Evolutionary conservation across 179 eudicot species (phyloP).

Genomic region (Beta lomatogona): DNA sequence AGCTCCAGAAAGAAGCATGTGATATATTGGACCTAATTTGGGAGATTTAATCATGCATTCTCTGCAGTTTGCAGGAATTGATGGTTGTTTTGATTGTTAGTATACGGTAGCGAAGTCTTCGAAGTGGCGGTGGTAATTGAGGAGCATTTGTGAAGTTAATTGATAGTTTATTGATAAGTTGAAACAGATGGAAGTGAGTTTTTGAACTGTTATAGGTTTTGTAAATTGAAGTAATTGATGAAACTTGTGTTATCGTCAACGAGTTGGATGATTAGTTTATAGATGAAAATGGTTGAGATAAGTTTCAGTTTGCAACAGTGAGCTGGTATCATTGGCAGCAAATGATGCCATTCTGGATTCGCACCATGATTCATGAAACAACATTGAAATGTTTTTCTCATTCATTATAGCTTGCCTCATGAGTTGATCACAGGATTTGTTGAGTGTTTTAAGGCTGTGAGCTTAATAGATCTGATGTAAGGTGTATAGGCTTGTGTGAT

Average conservation of each 20-base stretch:
- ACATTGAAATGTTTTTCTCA: not conserved
- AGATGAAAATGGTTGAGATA: not conserved
- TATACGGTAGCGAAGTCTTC: not conserved
- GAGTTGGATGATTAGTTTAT: not conserved
- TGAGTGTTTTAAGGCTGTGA: not conserved
- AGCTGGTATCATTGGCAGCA: not conserved
- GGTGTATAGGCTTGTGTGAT: not conserved
- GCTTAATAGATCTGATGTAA: not conserved
- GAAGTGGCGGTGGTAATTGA: not conserved
- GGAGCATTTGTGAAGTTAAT: not conserved
- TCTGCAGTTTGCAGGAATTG: not conserved
- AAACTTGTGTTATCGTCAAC: not conserved
- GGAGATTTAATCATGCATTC: not conserved
- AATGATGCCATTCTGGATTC: not conserved
- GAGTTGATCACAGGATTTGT: not conserved
- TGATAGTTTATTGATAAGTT: not conserved
- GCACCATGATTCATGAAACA: not conserved
- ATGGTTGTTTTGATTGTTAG: not conserved
- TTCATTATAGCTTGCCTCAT: not conserved
- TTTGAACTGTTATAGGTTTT: not conserved
- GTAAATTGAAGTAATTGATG: not conserved
- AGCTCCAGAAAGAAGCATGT: not conserved
- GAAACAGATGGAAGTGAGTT: not conserved
- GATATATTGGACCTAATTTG: not conserved
- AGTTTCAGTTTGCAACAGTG: not conserved